Evolutionary conservation across 108 stramenopile genomes (phyloP), one percentile per base, ranked within the genome.

Genomic region (Epithemia pelagica): DNA sequence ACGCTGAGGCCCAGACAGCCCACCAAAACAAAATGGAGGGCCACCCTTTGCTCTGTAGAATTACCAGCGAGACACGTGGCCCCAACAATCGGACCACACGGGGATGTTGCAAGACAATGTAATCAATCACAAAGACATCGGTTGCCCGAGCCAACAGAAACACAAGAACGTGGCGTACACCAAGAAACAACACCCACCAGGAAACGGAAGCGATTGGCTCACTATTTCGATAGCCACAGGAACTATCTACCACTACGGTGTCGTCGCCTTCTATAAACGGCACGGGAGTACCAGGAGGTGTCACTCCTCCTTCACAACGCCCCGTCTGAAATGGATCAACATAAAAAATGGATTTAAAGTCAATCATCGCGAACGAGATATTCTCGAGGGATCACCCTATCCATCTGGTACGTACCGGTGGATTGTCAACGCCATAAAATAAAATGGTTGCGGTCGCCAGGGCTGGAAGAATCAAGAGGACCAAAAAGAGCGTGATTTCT

Each of bases 31-130:
- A 15, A 77, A 28, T 54, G 61, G 26, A 79, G 21, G 81, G 81
- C 78, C 78, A 82, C 18, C 81, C 81, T 64, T 32, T 78, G 64
- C 74, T 59, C 61, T 85, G 84, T 27, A 82, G 68, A 62, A 79
- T 63, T 59, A 74, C 58, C 1, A 85, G 68, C 20, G 81, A 73
- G 28, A 74, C 52, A 52, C 74, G 60, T 2, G 69, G 73, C 2
- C 79, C 79, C 46, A 73, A 1, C 3, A 65, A 31, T 0, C 67
- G 70, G 32, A 73, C 19, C 28, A 62, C 29, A 0, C 58, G 26
- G 30, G 55, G 62, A 26, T 70, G 69, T 28, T 57, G 51, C 5
- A 80, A 30, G 18, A 70, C 61, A 15, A 80, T 21, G 21, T 69
- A 76, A 56, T 80, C 79, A 67, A 80, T 73, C 21, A 80, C 22